These are phyloP conservation scores for Penicillium sp. DNA, from an alignment of 2,329 filamentous ascomycete genomes.

Conservation along the genomic window DNA sequence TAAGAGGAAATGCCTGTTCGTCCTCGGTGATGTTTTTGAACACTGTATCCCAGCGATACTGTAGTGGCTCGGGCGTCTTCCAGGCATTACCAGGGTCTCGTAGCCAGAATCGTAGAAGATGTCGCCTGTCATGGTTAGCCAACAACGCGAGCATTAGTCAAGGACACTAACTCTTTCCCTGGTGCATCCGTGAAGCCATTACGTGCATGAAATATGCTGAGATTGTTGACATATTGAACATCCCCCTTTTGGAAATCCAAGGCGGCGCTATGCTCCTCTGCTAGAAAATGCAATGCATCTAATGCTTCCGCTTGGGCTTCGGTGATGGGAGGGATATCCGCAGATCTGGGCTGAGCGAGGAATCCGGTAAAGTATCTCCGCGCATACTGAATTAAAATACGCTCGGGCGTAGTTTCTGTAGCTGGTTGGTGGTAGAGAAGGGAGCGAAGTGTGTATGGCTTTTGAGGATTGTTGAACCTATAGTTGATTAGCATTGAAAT, in stretches of 20 bases:
- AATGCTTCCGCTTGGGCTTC: conserved; percentile 56
- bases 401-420: conserved; percentile 48
- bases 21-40: conserved; percentile 42
- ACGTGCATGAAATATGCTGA: conserved; percentile 53
- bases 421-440: conserved; percentile 54
- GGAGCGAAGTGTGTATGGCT: conserved; percentile 48
- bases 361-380: conserved; percentile 59
- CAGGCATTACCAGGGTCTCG: conserved; percentile 49
- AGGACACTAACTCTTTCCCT: conserved; percentile 37
- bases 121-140: conserved; percentile 34
- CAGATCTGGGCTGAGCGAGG: conserved; percentile 42
- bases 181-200: conserved; percentile 46
- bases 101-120: conserved; percentile 50
- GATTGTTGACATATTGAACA: conserved; percentile 54
- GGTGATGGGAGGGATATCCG: conserved; percentile 49
- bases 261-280: conserved; percentile 43
- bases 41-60: conserved; percentile 41
- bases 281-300: conserved; percentile 52
- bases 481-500: conserved; percentile 1
- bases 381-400: conserved; percentile 61
- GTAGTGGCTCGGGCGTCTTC: conserved; percentile 42
- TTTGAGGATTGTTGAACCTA: conserved; percentile 54
- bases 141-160: neutral
- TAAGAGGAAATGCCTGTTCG: conserved; percentile 45
- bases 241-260: conserved; percentile 51